Evolutionary conservation across 331 rosid species (phyloP), one percentile per base, ranked within the genome.

Genomic region (Quercus tomentella): DNA sequence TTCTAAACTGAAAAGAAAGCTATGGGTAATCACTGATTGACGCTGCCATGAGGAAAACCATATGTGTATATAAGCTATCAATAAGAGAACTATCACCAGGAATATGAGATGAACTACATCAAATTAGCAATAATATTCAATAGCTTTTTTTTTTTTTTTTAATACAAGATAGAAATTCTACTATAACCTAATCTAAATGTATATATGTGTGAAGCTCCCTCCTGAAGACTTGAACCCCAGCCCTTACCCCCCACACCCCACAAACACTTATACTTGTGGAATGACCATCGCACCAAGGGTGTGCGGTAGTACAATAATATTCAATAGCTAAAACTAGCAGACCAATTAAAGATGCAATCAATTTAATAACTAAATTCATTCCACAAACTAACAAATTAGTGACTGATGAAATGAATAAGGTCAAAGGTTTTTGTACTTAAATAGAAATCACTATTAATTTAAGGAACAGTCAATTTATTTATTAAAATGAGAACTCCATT

Each of bases 151-250:
- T 33, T 31, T 31, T 4, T 26, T 35, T 35, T 35, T 35, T 5
- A 0, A 31, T 33, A 33, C 2, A 35, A 35, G 9, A 35, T 35
- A 35, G 0, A 35, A 35, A 35, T 35, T 35, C 9, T 35, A 35
- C 9, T 35, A 35, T 35, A 35, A 0, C 41, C 2, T 35, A 35
- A 35, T 35, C 41, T 6, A 6, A 35, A 2, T 35, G 2, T 35
- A 35, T 35, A 35, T 35, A 0, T 35, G 9, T 35, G 0, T 35
- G 0, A 6, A 35, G 0, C 9, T 35, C 2, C 0, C 9, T 35
- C 2, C 0, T 1, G 0, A 0, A 35, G 0, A 7, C 41, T 35
- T 35, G 1, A 35, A 6, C 1, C 2, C 2, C 9, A 2, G 9
- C 2, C 41, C 2, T 35, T 35, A 2, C 41, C 41, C 6, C 1